These are phyloP conservation scores for Fusarium anthophilum DNA, from an alignment of 2,329 filamentous ascomycete genomes.

Conservation along the genomic window DNA sequence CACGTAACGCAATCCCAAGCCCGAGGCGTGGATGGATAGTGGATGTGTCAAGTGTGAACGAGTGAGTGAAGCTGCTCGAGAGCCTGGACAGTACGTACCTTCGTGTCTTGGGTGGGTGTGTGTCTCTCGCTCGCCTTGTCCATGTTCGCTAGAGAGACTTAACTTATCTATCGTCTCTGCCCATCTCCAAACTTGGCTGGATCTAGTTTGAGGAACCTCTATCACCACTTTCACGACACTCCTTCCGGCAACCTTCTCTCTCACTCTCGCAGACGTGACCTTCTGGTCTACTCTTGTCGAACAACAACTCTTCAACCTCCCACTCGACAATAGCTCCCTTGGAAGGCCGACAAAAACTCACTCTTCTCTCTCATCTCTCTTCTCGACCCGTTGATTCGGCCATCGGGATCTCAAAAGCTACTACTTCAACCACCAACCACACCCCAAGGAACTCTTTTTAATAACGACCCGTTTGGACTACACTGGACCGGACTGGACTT, in stretches of 20 bases:
- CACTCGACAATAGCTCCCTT: constrained; percentile 25
- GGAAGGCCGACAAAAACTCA: constrained; percentile 27
- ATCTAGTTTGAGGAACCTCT: constrained; percentile 39
- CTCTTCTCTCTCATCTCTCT: constrained; percentile 1
- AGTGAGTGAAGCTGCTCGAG: neutral
- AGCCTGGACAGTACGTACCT: constrained; percentile 34
- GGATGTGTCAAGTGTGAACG: neutral
- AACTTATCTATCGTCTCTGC: constrained; percentile 40
- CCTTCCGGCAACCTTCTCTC: constrained; percentile 47
- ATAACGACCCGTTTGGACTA: constrained; percentile 41
- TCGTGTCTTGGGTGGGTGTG: constrained; percentile 25
- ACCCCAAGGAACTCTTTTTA: constrained; percentile 33
- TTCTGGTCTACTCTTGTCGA: constrained; percentile 39
- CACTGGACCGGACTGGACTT: constrained; percentile 40
- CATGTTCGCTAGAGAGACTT: constrained; percentile 30
- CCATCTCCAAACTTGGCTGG: constrained; percentile 30
- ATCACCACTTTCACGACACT: constrained; percentile 51
- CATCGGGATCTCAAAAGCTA: constrained; percentile 46
- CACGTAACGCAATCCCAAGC: constrained; percentile 53
- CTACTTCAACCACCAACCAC: constrained; percentile 32
- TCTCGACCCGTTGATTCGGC: constrained; percentile 63
- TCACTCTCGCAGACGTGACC: constrained; percentile 40
- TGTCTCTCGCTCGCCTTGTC: constrained; percentile 38
- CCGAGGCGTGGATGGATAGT: constrained; percentile 39
- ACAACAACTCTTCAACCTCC: constrained; percentile 18